These are phyloP conservation scores for Dothideomycetes sp. DNA, from an alignment of 2,329 filamentous ascomycete species.

Conservation along the genomic window DNA sequence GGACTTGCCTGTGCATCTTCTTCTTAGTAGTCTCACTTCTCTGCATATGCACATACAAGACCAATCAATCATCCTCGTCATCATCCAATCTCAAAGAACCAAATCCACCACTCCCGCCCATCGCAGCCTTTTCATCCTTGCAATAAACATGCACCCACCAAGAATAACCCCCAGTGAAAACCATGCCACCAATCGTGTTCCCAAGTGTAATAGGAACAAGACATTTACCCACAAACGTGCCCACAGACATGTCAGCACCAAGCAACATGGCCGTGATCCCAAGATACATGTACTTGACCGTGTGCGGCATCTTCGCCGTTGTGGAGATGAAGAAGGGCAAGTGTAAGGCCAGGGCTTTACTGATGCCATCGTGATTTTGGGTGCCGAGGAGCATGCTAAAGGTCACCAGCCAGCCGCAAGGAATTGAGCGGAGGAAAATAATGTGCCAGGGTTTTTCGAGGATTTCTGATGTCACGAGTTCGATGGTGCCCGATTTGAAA, in stretches of 20 bases:
- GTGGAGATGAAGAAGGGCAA: constrained; percentile 23
- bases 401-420: constrained; percentile 23
- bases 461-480: constrained; percentile 19
- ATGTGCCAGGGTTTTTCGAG: constrained; percentile 20
- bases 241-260: constrained; percentile 18
- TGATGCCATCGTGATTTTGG: constrained; percentile 24
- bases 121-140: background rate
- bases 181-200: constrained; percentile 20
- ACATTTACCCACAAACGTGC: constrained; percentile 22
- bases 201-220: constrained; percentile 22
- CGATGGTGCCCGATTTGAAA: constrained; percentile 18
- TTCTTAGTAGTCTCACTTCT: too few relatives aligned
- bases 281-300: constrained; percentile 26
- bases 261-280: constrained; percentile 19
- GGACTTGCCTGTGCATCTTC: too few relatives aligned
- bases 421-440: constrained; percentile 22
- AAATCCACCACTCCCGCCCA: constrained; percentile 1
- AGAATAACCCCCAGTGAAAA: constrained; percentile 19
- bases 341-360: constrained; percentile 21
- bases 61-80: background rate
- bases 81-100: constrained; percentile 2
- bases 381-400: constrained; percentile 21
- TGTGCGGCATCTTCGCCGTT: constrained; percentile 22
- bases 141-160: constrained; percentile 14
- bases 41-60: background rate